These are phyloP conservation scores for Scheffersomyces lignosus DNA, from an alignment of 805 yeast species.

Conservation along the genomic window DNA sequence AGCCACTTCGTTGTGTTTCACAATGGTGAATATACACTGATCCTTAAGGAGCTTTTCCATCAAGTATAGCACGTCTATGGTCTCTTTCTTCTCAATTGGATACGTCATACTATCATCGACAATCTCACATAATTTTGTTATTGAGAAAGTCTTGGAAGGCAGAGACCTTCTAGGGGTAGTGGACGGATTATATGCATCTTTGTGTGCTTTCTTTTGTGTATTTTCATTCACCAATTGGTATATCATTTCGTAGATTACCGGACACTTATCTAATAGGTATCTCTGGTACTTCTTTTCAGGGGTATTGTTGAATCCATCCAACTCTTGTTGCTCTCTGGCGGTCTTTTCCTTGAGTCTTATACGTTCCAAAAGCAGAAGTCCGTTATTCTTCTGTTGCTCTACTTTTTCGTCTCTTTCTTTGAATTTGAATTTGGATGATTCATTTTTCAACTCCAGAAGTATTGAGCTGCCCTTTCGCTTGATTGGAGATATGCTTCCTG, in stretches of 20 bases:
- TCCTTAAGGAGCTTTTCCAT: constrained; percentile 18
- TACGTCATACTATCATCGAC: constrained; percentile 33
- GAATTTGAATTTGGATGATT: constrained; percentile 35
- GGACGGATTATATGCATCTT: constrained; percentile 1
- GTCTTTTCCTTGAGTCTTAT: constrained; percentile 36
- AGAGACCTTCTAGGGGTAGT: constrained; percentile 2
- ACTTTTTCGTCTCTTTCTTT: constrained; percentile 7
- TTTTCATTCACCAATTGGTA: constrained; percentile 21
- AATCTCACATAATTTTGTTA: constrained; percentile 25
- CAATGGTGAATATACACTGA: constrained; percentile 15
- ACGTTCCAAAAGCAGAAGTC: constrained; percentile 39
- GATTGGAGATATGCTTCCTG: neutral
- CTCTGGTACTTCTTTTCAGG: constrained; percentile 22
- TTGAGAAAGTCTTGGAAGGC: constrained; percentile 17
- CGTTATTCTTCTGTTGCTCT: constrained; percentile 19
- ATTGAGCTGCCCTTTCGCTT: neutral
- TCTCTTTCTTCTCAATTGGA: constrained; percentile 31
- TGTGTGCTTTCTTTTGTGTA: neutral
- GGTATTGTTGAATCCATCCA: constrained; percentile 4
- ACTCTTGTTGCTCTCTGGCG: constrained; percentile 5
- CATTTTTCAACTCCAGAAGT: constrained; percentile 26
- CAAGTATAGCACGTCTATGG: constrained; percentile 24
- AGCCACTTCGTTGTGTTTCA: constrained; percentile 21
- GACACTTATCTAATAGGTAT: constrained; percentile 27
- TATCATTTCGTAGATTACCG: constrained; percentile 33